Base-by-base conservation (phyloP, 805 yeast genomes). In the Naumovozyma dairenensis region DNA sequence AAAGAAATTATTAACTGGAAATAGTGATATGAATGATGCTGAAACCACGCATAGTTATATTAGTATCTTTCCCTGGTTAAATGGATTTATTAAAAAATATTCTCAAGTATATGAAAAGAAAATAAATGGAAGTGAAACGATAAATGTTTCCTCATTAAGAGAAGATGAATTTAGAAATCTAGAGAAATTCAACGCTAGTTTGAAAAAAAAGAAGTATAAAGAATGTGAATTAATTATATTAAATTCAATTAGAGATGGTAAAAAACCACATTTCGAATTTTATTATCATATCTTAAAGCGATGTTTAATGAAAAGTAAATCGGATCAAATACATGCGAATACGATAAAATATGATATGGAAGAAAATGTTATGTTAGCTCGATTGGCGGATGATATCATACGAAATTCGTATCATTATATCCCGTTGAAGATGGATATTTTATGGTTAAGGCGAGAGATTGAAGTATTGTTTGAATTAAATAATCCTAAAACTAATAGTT, bases 371-470 rank as follows among this genome's bases (percentile, higher is more conserved):
- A 33, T 38, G 15, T 19, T 49, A 10, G 56, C 51, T 5, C 35
- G 42, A 14, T 28, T 41, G 12, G 26, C 52, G 15, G 46, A 45
- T 32, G 42, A 46, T 7, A 34, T 42, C 20, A 27, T 48, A 16
- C 30, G 36, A 14, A 39, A 41, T 3, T 32, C 37, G 16, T 42
- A 35, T 25, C 39, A 39, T 13, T 30, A 33, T 5, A 27, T 44
- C 9, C 57, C 57, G 1, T 20, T 46, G n/a, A 51, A 49, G 25
- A 30, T 48, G 4, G 46, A 46, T 9, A 44, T 52, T 9, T 29
- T 53, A 8, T 48, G 51, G 51, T 34, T 52, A 19, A 39, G 45
- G 25, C 34, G 43, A 16, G 42, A 42, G 16, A 31, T 42, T 16
- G 20, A 31, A 20, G 10, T 20, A 10, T n/a, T n/a, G n/a, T n/a